A percentile compares a stretch with the other conserved stretches of the same genome.
phyloP scores from a whole-genome alignment of 495 filamentous ascomycete genomes.

The Penicillium arizonense region DNA sequence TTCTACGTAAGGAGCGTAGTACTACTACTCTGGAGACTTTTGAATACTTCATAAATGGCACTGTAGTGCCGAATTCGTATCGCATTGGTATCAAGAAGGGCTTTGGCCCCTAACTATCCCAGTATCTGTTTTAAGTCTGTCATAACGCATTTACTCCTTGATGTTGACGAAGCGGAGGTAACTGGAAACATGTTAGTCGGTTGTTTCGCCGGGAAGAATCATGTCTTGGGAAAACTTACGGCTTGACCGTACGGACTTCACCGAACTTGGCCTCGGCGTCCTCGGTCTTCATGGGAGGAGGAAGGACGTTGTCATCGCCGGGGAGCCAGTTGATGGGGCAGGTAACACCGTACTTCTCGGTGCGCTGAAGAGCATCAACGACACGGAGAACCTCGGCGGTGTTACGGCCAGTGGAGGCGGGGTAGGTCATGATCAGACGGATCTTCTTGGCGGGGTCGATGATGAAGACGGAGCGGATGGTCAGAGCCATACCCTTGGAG shows the following conservation, averaged over 20 bases:
- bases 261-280: conserved; percentile 69
- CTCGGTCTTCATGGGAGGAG: conserved; percentile 58
- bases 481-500: conserved; percentile 60
- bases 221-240: conserved; percentile 33
- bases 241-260: conserved; percentile 62
- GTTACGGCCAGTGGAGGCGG: conserved; percentile 63
- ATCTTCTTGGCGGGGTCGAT: conserved; percentile 72
- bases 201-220: not conserved
- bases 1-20: no score
- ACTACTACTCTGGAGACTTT: no score
- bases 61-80: conserved; percentile 13
- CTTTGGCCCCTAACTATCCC: conserved; percentile 6
- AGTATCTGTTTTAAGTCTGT: conserved; percentile 11
- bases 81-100: conserved; percentile 23
- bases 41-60: not conserved
- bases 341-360: conserved; percentile 60
- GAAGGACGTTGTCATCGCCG: conserved; percentile 68
- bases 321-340: conserved; percentile 64
- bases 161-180: conserved; percentile 49
- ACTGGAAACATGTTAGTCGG: conserved; percentile 25
- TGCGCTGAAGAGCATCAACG: conserved; percentile 63
- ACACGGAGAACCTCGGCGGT: conserved; percentile 64
- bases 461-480: conserved; percentile 67
- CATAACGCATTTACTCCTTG: conserved; percentile 32
- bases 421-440: conserved; percentile 65